phyloP scores from a whole-genome alignment of 2,329 filamentous ascomycete genomes.

The Capronia coronata region DNA sequence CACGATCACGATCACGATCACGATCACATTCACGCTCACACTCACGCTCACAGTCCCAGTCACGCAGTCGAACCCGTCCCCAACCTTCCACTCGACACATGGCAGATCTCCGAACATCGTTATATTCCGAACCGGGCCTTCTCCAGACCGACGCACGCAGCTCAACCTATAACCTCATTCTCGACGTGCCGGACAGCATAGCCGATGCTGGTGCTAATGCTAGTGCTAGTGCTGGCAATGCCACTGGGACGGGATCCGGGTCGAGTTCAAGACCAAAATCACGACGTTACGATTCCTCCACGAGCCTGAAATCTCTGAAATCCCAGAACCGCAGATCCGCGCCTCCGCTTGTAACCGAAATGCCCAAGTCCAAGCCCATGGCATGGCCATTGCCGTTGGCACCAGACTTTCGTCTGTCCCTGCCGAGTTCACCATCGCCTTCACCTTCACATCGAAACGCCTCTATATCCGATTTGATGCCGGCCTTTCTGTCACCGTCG shows the following conservation, averaged over 20 bases:
- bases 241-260: no score
- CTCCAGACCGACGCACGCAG: background rate
- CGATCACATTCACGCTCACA: no score
- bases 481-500: no score
- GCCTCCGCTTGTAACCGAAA: no score
- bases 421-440: background rate
- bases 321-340: background rate
- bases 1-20: background rate
- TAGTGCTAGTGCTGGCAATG: no score
- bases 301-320: background rate
- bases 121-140: slow-evolving; percentile 1
- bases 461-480: background rate
- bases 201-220: background rate
- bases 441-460: background rate
- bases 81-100: background rate
- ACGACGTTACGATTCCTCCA: background rate
- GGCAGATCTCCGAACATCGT: background rate
- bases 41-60: background rate
- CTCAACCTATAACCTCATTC: background rate
- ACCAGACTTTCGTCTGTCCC: no score
- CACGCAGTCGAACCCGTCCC: background rate
- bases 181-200: slow-evolving; percentile 3
- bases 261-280: slow-evolving; percentile 1
- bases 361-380: background rate
- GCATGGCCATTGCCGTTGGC: no score